Evolutionary conservation across 2,329 filamentous ascomycete genomes (phyloP), one percentile per base, ranked within the genome.

Genomic region (Botryotinia calthae): DNA sequence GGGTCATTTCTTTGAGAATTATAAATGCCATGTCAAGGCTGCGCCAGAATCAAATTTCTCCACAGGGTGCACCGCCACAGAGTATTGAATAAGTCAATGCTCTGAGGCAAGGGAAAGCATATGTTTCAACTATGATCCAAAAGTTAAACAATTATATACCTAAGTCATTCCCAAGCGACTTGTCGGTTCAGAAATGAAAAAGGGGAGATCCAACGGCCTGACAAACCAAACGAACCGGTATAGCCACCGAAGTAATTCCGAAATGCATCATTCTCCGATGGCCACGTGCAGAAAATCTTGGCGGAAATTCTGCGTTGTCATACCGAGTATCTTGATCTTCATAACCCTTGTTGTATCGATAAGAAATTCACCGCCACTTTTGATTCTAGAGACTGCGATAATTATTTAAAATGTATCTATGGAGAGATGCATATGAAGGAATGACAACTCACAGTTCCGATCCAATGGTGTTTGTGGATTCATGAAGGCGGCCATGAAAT

Each of bases 301-400:
- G 65, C 65, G 54, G 48, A 56, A 25, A 40, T 56, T 68, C 65
- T 68, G 65, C 65, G 65, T 31, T 67, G 65, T 56, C 64, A 67
- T 42, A 67, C 46, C 34, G 37, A 40, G 25, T 28, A 20, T 9
- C 28, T 54, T 28, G 63, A 65, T 65, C 63, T 56, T 31, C 64
- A 42, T 5, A 42, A 42, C 22, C 64, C 64, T 67, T 67, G 64
- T 54, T 56, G 4, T 67, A 25, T 42, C 64, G 31, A 68, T 68
- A 56, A 42, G 25, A 31, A 42, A 68, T 68, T 68, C 48, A 68
- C 65, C 65, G 65, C 65, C 65, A 68, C 65, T 68, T 42, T 67
- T 67, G 31, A 28, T 28, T 22, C 37, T 31, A 25, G 14, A 66
- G 22, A 40, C n/a, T 67, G 48, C n/a, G 16, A 54, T 37, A 8